Evolutionary conservation across 768 basidiomycete species (phyloP).

Genomic region (Podaxis mareebaensis): DNA sequence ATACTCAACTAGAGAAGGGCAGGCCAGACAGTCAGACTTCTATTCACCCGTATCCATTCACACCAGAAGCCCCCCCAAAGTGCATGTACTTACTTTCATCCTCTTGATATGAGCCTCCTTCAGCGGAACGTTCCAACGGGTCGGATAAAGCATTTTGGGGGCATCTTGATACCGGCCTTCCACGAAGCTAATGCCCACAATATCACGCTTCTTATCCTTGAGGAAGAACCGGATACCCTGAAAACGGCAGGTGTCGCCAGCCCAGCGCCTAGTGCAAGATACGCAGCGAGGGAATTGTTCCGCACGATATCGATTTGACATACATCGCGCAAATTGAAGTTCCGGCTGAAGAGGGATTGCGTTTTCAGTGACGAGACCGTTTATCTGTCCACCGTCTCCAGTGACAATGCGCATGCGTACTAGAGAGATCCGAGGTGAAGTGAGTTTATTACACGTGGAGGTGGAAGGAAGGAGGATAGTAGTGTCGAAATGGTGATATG

Average conservation of each 20-base stretch:
- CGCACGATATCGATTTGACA: slow-evolving; percentile 75
- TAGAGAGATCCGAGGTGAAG: slow-evolving; percentile 1
- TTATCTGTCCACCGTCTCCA: slow-evolving; percentile 16
- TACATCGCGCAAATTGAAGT: slow-evolving; percentile 78
- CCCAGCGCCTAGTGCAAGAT: slow-evolving; percentile 84
- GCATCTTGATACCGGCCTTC: slow-evolving; percentile 60
- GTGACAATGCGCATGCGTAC: slow-evolving; percentile 17
- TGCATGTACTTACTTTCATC: slow-evolving; percentile 53
- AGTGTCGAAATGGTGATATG: slow-evolving; percentile 11
- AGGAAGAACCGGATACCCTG: slow-evolving; percentile 82
- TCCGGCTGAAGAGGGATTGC: slow-evolving; percentile 50
- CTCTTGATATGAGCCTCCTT: slow-evolving; percentile 49
- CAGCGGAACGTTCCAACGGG: slow-evolving; percentile 64
- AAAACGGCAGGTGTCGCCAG: slow-evolving; percentile 85
- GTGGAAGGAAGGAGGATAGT: neutral
- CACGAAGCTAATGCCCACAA: slow-evolving; percentile 70
- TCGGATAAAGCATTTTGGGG: slow-evolving; percentile 65
- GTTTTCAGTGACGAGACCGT: slow-evolving; percentile 16
- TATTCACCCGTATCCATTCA: neutral
- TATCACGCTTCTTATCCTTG: slow-evolving; percentile 56
- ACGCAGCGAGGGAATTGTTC: slow-evolving; percentile 81
- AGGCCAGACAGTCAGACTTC: slow-evolving; percentile 9
- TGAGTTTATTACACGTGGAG: slow-evolving; percentile 11
- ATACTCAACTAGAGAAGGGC: slow-evolving; percentile 53
- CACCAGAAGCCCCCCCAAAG: neutral